Conservation (phyloP, 139 green algal species). For the Tetradesmus obliquus region DNA sequence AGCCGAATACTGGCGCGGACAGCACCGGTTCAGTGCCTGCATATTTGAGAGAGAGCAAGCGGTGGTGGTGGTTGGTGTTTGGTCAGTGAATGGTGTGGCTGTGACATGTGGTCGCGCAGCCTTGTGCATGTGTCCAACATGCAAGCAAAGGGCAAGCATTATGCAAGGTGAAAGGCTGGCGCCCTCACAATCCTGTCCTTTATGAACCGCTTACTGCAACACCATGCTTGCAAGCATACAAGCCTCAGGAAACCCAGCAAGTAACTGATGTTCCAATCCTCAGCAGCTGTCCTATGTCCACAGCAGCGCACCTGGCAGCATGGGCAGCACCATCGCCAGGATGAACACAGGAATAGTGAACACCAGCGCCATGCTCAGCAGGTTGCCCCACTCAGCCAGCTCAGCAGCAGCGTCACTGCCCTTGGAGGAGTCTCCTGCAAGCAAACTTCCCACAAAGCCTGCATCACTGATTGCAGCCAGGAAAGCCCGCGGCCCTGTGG, state of each 20-base stretch:
- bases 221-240: too few relatives aligned
- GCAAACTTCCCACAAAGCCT: conserved; percentile 63
- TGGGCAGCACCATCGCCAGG: conserved; percentile 89
- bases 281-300: too few relatives aligned
- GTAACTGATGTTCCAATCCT: too few relatives aligned
- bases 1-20: conserved; percentile 63
- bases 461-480: conserved; percentile 66
- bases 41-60: not conserved
- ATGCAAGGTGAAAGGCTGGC: too few relatives aligned
- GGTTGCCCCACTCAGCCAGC: conserved; percentile 62
- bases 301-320: conserved; percentile 50
- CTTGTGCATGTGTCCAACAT: too few relatives aligned
- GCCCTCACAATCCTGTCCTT: too few relatives aligned
- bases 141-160: too few relatives aligned
- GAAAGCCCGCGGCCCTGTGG: conserved; percentile 60
- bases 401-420: conserved; percentile 53
- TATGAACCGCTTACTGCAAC: too few relatives aligned
- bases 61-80: not conserved
- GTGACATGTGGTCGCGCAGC: not conserved
- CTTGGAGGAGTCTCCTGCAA: conserved; percentile 14
- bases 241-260: too few relatives aligned
- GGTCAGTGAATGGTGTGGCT: not conserved
- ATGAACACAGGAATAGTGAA: conserved; percentile 94
- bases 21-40: conserved; percentile 17
- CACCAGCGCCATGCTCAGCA: conserved; percentile 56